Evolutionary conservation across 108 stramenopile species (phyloP).

Genomic region (Pinguiococcus pyrenoidosus): DNA sequence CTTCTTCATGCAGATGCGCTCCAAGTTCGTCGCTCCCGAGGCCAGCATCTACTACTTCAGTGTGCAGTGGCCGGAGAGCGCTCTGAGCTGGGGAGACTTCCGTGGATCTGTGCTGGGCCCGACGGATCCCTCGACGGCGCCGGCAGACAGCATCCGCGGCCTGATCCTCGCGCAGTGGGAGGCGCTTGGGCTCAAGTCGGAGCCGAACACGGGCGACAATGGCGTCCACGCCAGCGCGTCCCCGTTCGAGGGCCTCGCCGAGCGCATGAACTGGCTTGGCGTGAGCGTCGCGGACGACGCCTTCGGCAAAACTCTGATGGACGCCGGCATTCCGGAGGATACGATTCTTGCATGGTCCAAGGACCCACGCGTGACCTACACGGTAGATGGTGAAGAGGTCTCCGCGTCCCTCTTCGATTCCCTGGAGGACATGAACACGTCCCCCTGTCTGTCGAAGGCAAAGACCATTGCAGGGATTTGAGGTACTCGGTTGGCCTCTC

Average conservation of each 20-base stretch:
- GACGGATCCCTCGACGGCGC: slow-evolving; percentile 14
- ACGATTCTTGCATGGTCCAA: neutral
- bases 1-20: slow-evolving; percentile 27
- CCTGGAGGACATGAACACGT: no score
- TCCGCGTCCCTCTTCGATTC: no score
- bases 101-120: slow-evolving; percentile 17
- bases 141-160: slow-evolving; percentile 1
- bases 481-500: no score
- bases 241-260: slow-evolving; percentile 22
- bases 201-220: slow-evolving; percentile 6
- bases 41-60: slow-evolving; percentile 7
- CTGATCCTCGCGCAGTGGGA: slow-evolving; percentile 1
- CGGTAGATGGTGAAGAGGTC: no score
- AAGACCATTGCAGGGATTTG: no score
- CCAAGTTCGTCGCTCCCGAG: slow-evolving; percentile 2
- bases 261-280: slow-evolving; percentile 21
- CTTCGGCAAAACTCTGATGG: slow-evolving; percentile 5
- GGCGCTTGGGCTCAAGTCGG: neutral
- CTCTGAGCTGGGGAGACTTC: slow-evolving; percentile 20
- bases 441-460: no score
- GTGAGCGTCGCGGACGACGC: slow-evolving; percentile 4
- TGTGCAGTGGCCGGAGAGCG: neutral
- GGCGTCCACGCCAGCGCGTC: slow-evolving; percentile 12
- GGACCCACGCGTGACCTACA: slow-evolving; percentile 4
- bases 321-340: neutral